A percentile compares a stretch with the other conserved stretches of the same genome.
Conservation (phyloP, 140 eudicot genomes). For the Senecio squalidus region DNA sequence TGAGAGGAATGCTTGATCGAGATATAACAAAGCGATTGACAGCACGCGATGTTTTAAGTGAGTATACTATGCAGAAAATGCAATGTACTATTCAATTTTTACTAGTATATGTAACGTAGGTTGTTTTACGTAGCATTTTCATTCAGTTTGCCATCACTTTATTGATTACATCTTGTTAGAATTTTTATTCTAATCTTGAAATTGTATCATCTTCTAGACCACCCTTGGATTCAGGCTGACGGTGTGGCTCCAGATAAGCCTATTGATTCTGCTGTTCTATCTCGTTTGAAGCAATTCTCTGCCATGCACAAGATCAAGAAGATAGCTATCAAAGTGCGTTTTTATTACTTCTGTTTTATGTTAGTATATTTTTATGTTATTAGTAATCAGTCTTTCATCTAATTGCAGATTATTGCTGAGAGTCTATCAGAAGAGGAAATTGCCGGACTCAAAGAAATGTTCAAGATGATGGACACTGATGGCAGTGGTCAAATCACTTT, state of each 20-base stretch:
- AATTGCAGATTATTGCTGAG: conserved; percentile 41
- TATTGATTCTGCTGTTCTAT: conserved; percentile 39
- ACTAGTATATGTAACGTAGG: too few species aligned
- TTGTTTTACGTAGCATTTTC: too few species aligned
- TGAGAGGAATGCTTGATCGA: conserved; percentile 39
- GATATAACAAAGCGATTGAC: conserved; percentile 32
- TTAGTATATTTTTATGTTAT: background rate
- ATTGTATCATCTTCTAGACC: conserved; percentile 23
- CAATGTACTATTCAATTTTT: too few species aligned
- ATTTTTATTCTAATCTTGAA: background rate
- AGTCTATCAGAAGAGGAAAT: conserved; percentile 47
- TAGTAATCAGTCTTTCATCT: background rate
- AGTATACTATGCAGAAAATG: too few species aligned
- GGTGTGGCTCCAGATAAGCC: conserved; percentile 49
- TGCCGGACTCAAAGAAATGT: conserved; percentile 49
- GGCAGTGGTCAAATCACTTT: conserved; percentile 42
- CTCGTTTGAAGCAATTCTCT: conserved; percentile 46
- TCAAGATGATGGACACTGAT: conserved; percentile 44
- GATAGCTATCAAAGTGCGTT: conserved; percentile 35
- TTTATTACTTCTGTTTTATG: background rate
- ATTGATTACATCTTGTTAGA: too few species aligned
- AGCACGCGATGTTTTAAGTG: conserved; percentile 38
- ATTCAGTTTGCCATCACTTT: too few species aligned
- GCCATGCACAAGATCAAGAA: conserved; percentile 52
- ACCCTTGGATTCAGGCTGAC: conserved; percentile 44